A percentile compares a stretch with the other conserved stretches of the same genome.
phyloP scores from a whole-genome alignment of 371 early-diverging fungal species.

The Haplosporangium sp. region DNA sequence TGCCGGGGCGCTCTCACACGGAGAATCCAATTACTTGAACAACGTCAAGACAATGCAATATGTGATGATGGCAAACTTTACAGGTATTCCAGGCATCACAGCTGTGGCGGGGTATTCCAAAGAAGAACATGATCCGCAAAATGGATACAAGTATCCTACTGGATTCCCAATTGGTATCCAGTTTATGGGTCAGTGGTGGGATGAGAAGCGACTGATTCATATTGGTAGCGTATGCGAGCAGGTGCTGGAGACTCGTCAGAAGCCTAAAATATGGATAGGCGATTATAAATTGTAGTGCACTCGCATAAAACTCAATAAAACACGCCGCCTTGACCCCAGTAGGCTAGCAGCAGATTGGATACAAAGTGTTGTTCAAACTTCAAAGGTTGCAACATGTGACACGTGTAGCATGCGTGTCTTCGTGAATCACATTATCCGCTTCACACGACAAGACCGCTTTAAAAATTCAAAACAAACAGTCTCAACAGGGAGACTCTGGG shows the following conservation, averaged over 20 bases:
- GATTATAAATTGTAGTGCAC: slow-evolving; percentile 20
- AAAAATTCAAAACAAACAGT: slow-evolving; percentile 29
- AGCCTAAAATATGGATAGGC: slow-evolving; percentile 54
- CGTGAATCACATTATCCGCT: background rate
- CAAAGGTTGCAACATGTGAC: too few relatives aligned
- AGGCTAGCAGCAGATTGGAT: too few relatives aligned
- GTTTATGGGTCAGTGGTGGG: slow-evolving; percentile 79
- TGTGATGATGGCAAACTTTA: slow-evolving; percentile 72
- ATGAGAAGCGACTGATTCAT: slow-evolving; percentile 70
- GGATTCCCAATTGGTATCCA: slow-evolving; percentile 79
- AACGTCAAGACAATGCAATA: slow-evolving; percentile 68
- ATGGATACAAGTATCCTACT: slow-evolving; percentile 36
- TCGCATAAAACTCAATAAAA: too few relatives aligned
- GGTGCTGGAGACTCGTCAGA: slow-evolving; percentile 31
- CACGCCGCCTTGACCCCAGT: too few relatives aligned
- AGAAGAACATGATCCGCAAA: slow-evolving; percentile 16
- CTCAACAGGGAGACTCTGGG: background rate
- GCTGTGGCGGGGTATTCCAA: slow-evolving; percentile 72
- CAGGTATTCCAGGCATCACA: slow-evolving; percentile 76
- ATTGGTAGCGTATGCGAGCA: slow-evolving; percentile 68
- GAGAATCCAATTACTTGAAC: slow-evolving; percentile 65
- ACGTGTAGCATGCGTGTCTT: too few relatives aligned
- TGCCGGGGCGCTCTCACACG: slow-evolving; percentile 59
- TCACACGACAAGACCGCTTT: background rate
- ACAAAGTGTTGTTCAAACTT: too few relatives aligned